Conservation (phyloP, 164 flowering plant species). For the Echeveria elegans region DNA sequence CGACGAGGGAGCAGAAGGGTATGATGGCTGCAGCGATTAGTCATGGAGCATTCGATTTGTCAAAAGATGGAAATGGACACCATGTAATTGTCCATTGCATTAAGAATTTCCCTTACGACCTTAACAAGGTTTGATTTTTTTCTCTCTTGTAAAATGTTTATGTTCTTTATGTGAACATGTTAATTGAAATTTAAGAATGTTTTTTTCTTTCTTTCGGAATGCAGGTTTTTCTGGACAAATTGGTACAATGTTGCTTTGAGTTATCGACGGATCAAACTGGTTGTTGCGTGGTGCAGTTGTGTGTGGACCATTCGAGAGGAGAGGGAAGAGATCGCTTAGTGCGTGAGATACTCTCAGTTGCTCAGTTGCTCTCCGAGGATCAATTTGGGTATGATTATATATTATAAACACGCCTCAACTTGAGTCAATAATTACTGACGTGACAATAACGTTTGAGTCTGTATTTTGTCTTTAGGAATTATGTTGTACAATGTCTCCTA, state of each 20-base stretch:
- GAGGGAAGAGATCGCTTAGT: neutral
- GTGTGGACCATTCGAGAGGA: neutral
- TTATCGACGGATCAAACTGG: neutral
- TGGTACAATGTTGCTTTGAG: neutral
- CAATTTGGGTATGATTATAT: neutral
- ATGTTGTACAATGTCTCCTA: neutral
- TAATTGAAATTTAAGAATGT: no score
- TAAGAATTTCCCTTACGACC: neutral
- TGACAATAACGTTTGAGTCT: no score
- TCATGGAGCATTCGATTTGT: neutral
- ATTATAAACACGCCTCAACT: no score
- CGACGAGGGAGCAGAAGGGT: neutral
- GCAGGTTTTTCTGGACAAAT: neutral
- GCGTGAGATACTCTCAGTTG: neutral
- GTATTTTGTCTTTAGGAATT: neutral
- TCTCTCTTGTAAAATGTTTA: neutral
- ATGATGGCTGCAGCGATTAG: neutral
- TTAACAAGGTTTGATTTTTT: neutral
- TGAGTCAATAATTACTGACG: no score
- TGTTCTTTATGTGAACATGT: no score
- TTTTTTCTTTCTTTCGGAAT: neutral
- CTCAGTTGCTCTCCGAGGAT: conserved; percentile 1
- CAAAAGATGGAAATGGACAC: neutral
- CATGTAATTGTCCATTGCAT: neutral
- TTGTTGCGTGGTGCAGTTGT: neutral